phyloP scores from a whole-genome alignment of 2,329 filamentous ascomycete species.

The Grosmannia serpens region DNA sequence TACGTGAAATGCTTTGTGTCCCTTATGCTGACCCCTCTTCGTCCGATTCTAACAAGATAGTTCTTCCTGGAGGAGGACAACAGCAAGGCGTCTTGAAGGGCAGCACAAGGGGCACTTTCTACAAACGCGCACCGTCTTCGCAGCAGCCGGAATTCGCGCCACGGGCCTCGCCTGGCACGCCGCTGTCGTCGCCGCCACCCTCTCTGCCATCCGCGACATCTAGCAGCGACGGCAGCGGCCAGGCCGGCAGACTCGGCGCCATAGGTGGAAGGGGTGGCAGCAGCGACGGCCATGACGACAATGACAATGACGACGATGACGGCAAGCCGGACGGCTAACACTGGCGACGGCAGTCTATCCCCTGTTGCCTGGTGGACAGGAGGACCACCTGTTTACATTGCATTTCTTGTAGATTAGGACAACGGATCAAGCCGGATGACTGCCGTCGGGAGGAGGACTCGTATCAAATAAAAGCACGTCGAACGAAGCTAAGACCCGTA shows the following conservation, averaged over 20 bases:
- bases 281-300: background rate
- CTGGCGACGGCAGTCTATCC: constrained; percentile 51
- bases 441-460: constrained; percentile 30
- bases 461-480: background rate
- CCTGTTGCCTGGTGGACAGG: constrained; percentile 44
- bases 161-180: background rate
- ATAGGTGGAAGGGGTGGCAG: background rate
- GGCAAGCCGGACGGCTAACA: constrained; percentile 56
- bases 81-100: constrained; percentile 50
- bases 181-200: background rate
- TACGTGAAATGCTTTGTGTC: constrained; percentile 32
- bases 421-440: constrained; percentile 52
- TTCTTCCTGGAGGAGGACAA: constrained; percentile 85
- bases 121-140: background rate
- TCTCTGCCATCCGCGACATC: background rate
- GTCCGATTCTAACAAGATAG: constrained; percentile 24
- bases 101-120: constrained; percentile 32
- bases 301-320: constrained; percentile 38
- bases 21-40: no score
- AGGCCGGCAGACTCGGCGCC: background rate
- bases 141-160: background rate
- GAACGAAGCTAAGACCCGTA: background rate
- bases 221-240: background rate
- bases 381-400: background rate
- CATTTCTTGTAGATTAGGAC: constrained; percentile 36